Conservation (phyloP, 805 yeast genomes). For the Candida silvatica region DNA sequence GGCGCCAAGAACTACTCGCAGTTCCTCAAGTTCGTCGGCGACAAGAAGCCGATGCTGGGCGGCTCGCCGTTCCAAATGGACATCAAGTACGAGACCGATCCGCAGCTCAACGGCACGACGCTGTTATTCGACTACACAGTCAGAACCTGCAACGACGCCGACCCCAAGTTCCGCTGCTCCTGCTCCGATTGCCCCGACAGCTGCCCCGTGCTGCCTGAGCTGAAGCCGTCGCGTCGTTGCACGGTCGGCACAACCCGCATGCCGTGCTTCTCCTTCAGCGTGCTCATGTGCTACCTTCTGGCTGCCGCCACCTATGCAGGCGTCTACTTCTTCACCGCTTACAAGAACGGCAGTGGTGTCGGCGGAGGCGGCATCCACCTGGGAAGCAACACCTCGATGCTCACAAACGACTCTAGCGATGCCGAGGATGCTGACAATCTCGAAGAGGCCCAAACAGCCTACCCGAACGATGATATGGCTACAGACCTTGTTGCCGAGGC, state of each 20-base stretch:
- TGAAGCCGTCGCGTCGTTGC: slow-evolving; percentile 36
- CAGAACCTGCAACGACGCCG: slow-evolving; percentile 49
- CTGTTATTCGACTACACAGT: slow-evolving; percentile 19
- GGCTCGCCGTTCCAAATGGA: slow-evolving; percentile 96
- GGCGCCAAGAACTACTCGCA: slow-evolving; percentile 72
- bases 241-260: slow-evolving; percentile 39
- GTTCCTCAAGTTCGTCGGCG: slow-evolving; percentile 85
- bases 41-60: slow-evolving; percentile 86
- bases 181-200: slow-evolving; percentile 82
- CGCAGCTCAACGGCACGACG: slow-evolving; percentile 23
- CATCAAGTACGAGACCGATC: slow-evolving; percentile 37
- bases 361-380: neutral
- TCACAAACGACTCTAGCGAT: slow-evolving; percentile 19
- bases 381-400: neutral
- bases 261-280: slow-evolving; percentile 66
- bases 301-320: slow-evolving; percentile 40
- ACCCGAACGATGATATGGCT: neutral
- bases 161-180: slow-evolving; percentile 59
- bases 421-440: slow-evolving; percentile 24
- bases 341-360: too few relatives aligned
- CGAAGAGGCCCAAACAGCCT: slow-evolving; percentile 1
- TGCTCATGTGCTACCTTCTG: too few relatives aligned
- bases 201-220: slow-evolving; percentile 60
- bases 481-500: neutral
- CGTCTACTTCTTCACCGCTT: slow-evolving; percentile 6